A percentile compares a stretch with the other conserved stretches of the same genome.
phyloP scores from a whole-genome alignment of 2,329 filamentous ascomycete genomes.

The Botrytis tulipae region DNA sequence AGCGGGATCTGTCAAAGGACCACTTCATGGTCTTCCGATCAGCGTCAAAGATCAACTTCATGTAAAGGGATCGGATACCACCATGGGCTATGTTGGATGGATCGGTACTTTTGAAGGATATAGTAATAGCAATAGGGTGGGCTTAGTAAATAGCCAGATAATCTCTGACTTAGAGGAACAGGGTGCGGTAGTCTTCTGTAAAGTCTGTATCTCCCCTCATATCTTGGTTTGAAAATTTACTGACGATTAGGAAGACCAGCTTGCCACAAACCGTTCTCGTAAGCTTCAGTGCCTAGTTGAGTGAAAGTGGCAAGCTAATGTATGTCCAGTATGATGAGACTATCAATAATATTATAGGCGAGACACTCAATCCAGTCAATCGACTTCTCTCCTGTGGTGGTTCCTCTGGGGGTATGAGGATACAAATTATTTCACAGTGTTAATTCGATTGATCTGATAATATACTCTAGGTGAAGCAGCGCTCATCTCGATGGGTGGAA shows the following conservation, averaged over 20 bases:
- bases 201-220: slow-evolving; percentile 11
- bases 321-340: slow-evolving; percentile 39
- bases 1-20: slow-evolving; percentile 22
- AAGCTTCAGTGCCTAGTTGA: background rate
- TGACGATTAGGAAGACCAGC: slow-evolving; percentile 34
- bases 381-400: slow-evolving; percentile 57
- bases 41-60: slow-evolving; percentile 40
- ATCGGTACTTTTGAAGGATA: slow-evolving; percentile 50
- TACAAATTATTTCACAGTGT: background rate
- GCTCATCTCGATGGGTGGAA: slow-evolving; percentile 29
- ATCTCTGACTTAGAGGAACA: slow-evolving; percentile 39
- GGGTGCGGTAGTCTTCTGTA: slow-evolving; percentile 41
- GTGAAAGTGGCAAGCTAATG: background rate
- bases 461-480: slow-evolving; percentile 29
- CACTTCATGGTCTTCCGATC: slow-evolving; percentile 42
- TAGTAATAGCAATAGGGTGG: slow-evolving; percentile 46
- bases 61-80: slow-evolving; percentile 32
- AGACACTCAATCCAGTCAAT: slow-evolving; percentile 56
- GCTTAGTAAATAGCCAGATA: slow-evolving; percentile 48
- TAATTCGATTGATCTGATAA: background rate
- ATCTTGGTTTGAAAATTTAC: background rate
- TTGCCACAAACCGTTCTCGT: slow-evolving; percentile 40
- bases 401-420: slow-evolving; percentile 50
- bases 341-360: slow-evolving; percentile 43
- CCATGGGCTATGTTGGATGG: slow-evolving; percentile 59